phyloP scores from a whole-genome alignment of 495 filamentous ascomycete genomes.

The Hypomontagnella monticulosa region DNA sequence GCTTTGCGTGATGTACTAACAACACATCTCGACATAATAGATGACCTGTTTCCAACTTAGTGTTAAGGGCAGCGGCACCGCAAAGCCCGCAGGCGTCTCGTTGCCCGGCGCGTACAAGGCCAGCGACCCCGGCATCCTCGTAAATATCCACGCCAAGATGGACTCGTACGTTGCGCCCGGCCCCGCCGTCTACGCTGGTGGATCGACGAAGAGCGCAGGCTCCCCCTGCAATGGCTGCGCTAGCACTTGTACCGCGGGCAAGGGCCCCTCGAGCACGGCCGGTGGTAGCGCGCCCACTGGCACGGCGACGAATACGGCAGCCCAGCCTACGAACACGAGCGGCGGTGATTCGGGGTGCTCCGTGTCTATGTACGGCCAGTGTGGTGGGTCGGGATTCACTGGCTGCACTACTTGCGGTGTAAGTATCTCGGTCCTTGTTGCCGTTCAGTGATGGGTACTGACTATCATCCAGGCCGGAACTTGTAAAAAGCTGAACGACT shows the following conservation, averaged over 20 bases:
- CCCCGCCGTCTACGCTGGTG: slow-evolving; percentile 54
- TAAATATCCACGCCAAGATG: slow-evolving; percentile 57
- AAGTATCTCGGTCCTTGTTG: slow-evolving; percentile 29
- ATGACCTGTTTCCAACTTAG: slow-evolving; percentile 62
- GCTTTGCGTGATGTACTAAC: too few relatives aligned
- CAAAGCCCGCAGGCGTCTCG: slow-evolving; percentile 50
- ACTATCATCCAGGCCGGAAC: slow-evolving; percentile 34
- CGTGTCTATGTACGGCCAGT: slow-evolving; percentile 53
- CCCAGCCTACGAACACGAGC: slow-evolving; percentile 36
- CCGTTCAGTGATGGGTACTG: not conserved
- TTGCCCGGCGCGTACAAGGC: slow-evolving; percentile 61
- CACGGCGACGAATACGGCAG: slow-evolving; percentile 21
- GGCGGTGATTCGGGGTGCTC: slow-evolving; percentile 45
- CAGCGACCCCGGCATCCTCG: slow-evolving; percentile 59
- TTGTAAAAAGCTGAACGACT: slow-evolving; percentile 41
- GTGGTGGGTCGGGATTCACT: slow-evolving; percentile 56
- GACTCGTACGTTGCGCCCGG: slow-evolving; percentile 52
- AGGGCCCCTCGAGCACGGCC: slow-evolving; percentile 40
- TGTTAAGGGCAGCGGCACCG: slow-evolving; percentile 46
- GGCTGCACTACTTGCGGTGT: slow-evolving; percentile 56
- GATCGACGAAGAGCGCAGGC: slow-evolving; percentile 50
- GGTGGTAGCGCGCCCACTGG: slow-evolving; percentile 9
- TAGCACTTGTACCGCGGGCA: slow-evolving; percentile 51
- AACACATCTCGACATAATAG: slow-evolving; percentile 36
- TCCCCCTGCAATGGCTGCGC: slow-evolving; percentile 51